Percentiles rank a stretch among this genome's conserved stretches.
These are phyloP conservation scores for Pythium oligandrum DNA, from an alignment of 352 stramenopile species.

Conservation along the genomic window DNA sequence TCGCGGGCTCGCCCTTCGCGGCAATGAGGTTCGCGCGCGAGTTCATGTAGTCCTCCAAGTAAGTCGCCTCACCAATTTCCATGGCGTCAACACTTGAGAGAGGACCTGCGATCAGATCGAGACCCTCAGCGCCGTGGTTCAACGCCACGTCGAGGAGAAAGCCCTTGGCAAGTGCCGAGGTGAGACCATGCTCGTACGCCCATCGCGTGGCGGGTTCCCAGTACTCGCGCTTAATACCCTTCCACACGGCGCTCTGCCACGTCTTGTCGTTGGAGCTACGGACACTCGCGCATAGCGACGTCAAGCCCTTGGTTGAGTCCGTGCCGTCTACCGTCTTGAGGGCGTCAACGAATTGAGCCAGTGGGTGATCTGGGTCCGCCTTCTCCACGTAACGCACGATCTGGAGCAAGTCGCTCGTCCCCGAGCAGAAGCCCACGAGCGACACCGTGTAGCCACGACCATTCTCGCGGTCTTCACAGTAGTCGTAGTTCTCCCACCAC, in stretches of 20 bases:
- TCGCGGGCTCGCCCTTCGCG: too few relatives aligned
- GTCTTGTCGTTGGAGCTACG: too few relatives aligned
- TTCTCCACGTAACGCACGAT: constrained; percentile 5
- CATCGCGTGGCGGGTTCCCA: not conserved
- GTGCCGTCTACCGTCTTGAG: constrained; percentile 2
- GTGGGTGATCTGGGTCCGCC: constrained; percentile 1
- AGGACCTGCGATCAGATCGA: constrained; percentile 1
- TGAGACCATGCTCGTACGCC: not conserved
- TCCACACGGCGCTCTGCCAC: constrained; percentile 2
- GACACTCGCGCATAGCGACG: too few relatives aligned
- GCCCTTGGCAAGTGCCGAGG: constrained; percentile 3
- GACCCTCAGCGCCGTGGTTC: not conserved
- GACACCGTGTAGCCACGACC: constrained; percentile 12
- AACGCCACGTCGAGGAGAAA: constrained; percentile 8
- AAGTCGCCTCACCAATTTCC: too few relatives aligned
- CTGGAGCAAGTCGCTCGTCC: constrained; percentile 9
- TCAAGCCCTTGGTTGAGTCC: not conserved
- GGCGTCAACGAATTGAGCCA: constrained; percentile 2
- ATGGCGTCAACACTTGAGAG: too few relatives aligned
- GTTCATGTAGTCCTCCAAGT: too few relatives aligned
- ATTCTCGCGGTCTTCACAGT: constrained; percentile 7
- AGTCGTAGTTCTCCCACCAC: constrained; percentile 12
- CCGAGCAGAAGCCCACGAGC: constrained; percentile 11
- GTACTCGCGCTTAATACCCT: constrained; percentile 2
- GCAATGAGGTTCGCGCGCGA: too few relatives aligned